Evolutionary conservation across 2,329 filamentous ascomycete species (phyloP), one percentile per base, ranked within the genome.

Genomic region (Westerdykella aurantiaca): DNA sequence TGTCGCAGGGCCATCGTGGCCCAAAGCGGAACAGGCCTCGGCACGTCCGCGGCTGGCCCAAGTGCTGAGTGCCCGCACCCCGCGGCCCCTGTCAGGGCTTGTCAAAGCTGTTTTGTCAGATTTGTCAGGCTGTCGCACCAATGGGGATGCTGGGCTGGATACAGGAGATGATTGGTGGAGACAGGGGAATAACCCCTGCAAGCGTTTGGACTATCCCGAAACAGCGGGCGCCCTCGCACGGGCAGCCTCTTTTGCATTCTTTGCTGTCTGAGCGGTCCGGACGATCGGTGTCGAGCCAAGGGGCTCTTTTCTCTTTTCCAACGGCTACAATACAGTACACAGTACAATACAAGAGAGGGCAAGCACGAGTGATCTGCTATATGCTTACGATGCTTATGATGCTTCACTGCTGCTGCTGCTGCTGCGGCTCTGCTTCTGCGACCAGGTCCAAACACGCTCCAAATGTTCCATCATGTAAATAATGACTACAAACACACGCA

Each of bases 201-300:
- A 41, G n/a, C 7, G 33, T 35, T 35, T 35, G 33, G 16, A 4
- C 43, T 35, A 43, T 43, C 35, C 46, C 42, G 46, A 39, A 37
- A 37, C 41, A 42, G 44, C 37, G 38, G 40, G 46, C 47, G 42
- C 40, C 39, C 45, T 47, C 42, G 38, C 45, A 39, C 42, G 42
- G 41, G 40, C 44, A 38, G 22, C 42, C 45, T 40, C 42, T 42
- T 31, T 21, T 21, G 18, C 37, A 44, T 25, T 42, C 18, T 21
- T 21, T 6, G 18, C 18, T 21, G 18, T 37, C 23, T 43, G 41
- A 45, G 44, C 45, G 51, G 45, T 49, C 53, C 53, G 49, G 45
- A 38, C 39, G 43, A 50, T 47, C 53, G 53, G 53, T 46, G 45
- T 41, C 41, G 39, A 48, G 46, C 45, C 49, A 51, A 48, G 41